Evolutionary conservation across 1,139 yeast species (phyloP), one percentile per base, ranked within the genome.

Genomic region (Candida albicans): DNA sequence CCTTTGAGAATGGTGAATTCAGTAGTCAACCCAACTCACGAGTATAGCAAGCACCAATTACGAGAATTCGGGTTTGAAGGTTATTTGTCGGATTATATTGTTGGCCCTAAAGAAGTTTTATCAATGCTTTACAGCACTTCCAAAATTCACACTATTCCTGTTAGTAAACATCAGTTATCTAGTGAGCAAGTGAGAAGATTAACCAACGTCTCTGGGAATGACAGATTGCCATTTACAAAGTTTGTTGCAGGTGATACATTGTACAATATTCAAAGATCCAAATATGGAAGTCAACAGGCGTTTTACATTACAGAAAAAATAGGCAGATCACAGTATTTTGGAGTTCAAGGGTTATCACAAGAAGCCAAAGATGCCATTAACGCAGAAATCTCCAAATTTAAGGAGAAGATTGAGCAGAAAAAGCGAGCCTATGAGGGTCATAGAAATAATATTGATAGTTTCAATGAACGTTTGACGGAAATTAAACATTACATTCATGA

Each of bases 91-190:
- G 97, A 93, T 55, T 80, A 80, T 49, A 57, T 93, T 1, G 65
- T 67, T 1, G 99, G 96, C 0, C 96, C 96, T 1, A 59, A 64
- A 8, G 77, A 79, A n/a, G 96, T 93, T 1, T 59, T 89, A 39
- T 73, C 76, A 43, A 88, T 87, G 89, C 70, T 93, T 39, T 82
- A 86, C 52, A 83, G 79, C 48, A 73, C 75, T 27, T 68, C 79
- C 11, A 71, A 69, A 36, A 64, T 90, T 24, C 80, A 87, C 50
- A 64, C 68, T 39, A 79, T 87, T 31, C 96, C 97, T 0, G 82
- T 84, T 6, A 59, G 86, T 0, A 63, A 66, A 12, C 59, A 59
- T 11, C 74, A 73, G 2, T 58, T 83, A 35, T 54, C 70, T 7
- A 64, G 65, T 8, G 52, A 56, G 1, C 79, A 76, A 50, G 62